These are phyloP conservation scores for Fusarium redolens DNA, from an alignment of 2,329 filamentous ascomycete species.

Conservation along the genomic window DNA sequence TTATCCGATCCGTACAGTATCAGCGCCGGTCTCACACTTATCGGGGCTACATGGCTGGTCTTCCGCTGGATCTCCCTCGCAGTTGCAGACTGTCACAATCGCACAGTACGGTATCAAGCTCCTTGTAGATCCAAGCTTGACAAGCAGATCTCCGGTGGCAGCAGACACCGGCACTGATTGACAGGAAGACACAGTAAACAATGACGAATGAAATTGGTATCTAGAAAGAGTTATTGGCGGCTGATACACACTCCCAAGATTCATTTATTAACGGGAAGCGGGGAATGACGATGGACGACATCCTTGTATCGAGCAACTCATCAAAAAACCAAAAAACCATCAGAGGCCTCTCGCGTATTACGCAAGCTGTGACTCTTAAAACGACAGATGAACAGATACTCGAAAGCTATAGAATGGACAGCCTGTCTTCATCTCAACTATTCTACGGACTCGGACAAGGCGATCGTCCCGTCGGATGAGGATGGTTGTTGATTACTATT, in stretches of 20 bases:
- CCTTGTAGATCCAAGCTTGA: background rate
- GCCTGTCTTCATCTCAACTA: slow-evolving; percentile 16
- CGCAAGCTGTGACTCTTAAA: slow-evolving; percentile 41
- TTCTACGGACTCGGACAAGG: slow-evolving; percentile 3
- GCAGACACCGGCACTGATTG: slow-evolving; percentile 29
- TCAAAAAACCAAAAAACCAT: slow-evolving; percentile 12
- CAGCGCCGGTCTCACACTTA: slow-evolving; percentile 9
- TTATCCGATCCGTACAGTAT: slow-evolving; percentile 9
- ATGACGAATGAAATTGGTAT: background rate
- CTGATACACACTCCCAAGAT: slow-evolving; percentile 12
- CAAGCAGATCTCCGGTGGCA: slow-evolving; percentile 5
- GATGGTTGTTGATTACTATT: background rate
- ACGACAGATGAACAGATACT: slow-evolving; percentile 1
- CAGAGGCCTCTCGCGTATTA: slow-evolving; percentile 41
- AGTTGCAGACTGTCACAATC: slow-evolving; percentile 8
- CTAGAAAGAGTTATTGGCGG: background rate
- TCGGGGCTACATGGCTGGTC: slow-evolving; percentile 11
- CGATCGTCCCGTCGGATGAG: background rate
- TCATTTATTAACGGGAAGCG: slow-evolving; percentile 15
- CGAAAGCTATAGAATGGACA: slow-evolving; percentile 8
- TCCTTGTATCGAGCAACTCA: slow-evolving; percentile 22
- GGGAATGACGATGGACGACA: slow-evolving; percentile 19
- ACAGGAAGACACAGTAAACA: slow-evolving; percentile 2
- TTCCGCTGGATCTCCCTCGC: slow-evolving; percentile 3
- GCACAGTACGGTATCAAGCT: slow-evolving; percentile 1